Conservation (phyloP, 441 rosid species). For the Kokia cookei region DNA sequence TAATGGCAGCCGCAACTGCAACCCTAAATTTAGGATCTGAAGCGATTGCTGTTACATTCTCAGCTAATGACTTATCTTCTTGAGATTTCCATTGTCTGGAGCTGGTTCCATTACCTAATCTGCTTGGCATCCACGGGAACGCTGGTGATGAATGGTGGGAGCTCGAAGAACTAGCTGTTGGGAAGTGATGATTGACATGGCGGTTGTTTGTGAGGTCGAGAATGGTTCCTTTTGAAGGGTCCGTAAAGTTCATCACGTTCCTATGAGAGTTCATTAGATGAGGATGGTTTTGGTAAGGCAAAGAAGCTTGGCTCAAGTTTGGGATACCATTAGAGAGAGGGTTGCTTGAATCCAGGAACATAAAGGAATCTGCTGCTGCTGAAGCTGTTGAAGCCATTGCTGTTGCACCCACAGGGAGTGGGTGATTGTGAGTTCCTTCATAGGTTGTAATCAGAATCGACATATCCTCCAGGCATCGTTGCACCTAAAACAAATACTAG, state of each 20-base stretch:
- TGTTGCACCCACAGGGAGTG: conserved; percentile 88
- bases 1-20: conserved; percentile 53
- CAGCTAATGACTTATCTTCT: conserved; percentile 10
- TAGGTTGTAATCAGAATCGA: conserved; percentile 91
- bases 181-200: neutral
- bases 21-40: conserved; percentile 55
- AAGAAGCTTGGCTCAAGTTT: conserved; percentile 7
- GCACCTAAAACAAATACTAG: conserved; percentile 41
- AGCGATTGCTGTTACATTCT: conserved; percentile 30
- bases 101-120: neutral
- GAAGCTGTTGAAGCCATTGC: conserved; percentile 82
- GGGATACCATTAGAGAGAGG: conserved; percentile 16
- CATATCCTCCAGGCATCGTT: conserved; percentile 94
- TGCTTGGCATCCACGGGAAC: conserved; percentile 23
- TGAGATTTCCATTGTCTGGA: neutral
- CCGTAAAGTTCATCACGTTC: conserved; percentile 20
- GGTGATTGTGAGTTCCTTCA: conserved; percentile 94
- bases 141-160: conserved; percentile 10
- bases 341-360: conserved; percentile 37
- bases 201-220: conserved; percentile 36
- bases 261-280: conserved; percentile 11
- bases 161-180: neutral
- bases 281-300: conserved; percentile 2
- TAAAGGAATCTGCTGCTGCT: conserved; percentile 46
- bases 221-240: conserved; percentile 38